Evolutionary conservation across 176 grass and related monocot species (phyloP), one percentile per base, ranked within the genome.

Genomic region (Aegilops bicornis): DNA sequence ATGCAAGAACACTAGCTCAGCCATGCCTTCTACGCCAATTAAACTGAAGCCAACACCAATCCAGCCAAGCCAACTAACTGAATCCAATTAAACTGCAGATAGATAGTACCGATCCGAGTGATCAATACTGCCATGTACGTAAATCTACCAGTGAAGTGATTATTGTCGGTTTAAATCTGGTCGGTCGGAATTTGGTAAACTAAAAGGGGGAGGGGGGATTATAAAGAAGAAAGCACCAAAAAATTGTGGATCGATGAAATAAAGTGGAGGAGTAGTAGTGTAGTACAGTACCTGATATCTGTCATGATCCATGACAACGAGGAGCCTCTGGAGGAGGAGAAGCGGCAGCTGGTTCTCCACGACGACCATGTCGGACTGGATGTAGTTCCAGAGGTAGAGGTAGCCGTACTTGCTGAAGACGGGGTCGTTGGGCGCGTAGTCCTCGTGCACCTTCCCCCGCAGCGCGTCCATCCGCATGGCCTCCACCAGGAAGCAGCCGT

Each of bases 401-500:
- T 69, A 42, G 7, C 89, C 73, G 7, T 90, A 80, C 47, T 23
- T 74, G 68, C 91, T 87, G 14, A 92, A 95, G 24, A 95, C 54
- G 7, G 90, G 92, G 33, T 95, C 92, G 14, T 90, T 83, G 31
- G 11, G 0, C 6, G 82, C 82, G 19, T 93, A 90, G n/a, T 84
- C 91, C 10, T 80, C 40, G 4, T 81, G 30, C 8, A 45, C 78
- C n/a, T 64, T 42, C 2, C 35, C 76, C 0, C 33, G 54, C 3
- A 37, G 50, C 7, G 33, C 32, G 35, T 24, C 0, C 20, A 22
- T 43, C 64, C 32, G 66, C 43, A 86, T 76, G 2, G 74, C 27
- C 80, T 92, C 90, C n/a, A 92, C 22, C 86, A 95, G 62, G 90
- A 91, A 95, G 80, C 88, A 92, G 3, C 82, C 93, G 8, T 95